Conservation (phyloP, 768 basidiomycete species). For the Nevesoporus exiguus region DNA sequence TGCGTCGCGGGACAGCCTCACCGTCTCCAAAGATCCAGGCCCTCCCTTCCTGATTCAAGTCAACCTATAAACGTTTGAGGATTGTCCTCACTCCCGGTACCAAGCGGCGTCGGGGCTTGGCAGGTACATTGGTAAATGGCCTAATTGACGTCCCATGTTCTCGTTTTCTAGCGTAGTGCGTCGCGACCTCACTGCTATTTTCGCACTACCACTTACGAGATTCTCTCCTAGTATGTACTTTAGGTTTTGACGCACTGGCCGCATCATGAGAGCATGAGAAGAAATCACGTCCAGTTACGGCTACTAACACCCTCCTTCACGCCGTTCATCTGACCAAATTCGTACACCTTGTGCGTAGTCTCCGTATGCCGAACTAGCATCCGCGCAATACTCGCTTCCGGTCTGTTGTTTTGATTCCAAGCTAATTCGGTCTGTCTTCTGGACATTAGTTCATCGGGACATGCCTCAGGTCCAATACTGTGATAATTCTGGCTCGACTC, state of each 20-base stretch:
- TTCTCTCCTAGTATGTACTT: constrained; percentile 12
- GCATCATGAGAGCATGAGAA: constrained; percentile 27
- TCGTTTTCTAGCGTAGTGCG: background rate
- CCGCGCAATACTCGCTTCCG: background rate
- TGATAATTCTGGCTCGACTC: background rate
- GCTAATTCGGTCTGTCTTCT: background rate
- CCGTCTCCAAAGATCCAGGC: background rate
- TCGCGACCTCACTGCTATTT: background rate
- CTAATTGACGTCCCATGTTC: background rate
- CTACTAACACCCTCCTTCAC: background rate
- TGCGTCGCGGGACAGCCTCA: constrained; percentile 7
- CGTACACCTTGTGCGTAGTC: background rate
- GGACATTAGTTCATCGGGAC: background rate
- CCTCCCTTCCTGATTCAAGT: background rate
- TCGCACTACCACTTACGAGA: constrained; percentile 19
- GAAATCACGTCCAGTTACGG: constrained; percentile 1
- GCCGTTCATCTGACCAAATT: constrained; percentile 23
- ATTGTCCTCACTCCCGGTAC: background rate
- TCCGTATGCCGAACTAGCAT: constrained; percentile 5
- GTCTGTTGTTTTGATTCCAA: background rate
- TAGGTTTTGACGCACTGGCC: constrained; percentile 12
- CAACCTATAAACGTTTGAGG: background rate
- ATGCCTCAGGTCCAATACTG: background rate
- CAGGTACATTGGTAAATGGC: background rate
- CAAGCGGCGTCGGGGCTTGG: background rate